These are phyloP conservation scores for Colletotrichum kahawae DNA, from an alignment of 2,329 filamentous ascomycete species.

Conservation along the genomic window DNA sequence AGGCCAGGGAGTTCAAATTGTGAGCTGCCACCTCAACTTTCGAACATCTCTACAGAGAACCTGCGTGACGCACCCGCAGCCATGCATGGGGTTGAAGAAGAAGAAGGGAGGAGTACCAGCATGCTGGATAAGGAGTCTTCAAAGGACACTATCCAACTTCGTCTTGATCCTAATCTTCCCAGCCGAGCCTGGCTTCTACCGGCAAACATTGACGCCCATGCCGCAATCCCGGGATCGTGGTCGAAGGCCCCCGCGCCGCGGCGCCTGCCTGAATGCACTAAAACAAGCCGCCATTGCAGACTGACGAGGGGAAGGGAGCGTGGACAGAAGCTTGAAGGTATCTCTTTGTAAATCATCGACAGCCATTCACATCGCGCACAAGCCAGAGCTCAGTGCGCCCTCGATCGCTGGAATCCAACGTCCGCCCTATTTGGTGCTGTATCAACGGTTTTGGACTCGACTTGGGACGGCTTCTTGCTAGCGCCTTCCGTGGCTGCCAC, in stretches of 20 bases:
- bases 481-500: neutral
- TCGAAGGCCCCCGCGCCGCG: neutral
- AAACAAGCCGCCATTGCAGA: neutral
- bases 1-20: too few species aligned
- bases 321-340: neutral
- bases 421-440: neutral
- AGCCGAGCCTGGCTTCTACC: neutral
- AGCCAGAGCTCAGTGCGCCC: neutral
- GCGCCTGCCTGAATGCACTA: neutral
- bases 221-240: neutral
- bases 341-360: neutral
- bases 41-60: neutral
- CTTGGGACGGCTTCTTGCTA: neutral
- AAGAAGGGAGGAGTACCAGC: too few species aligned
- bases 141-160: too few species aligned
- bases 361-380: neutral
- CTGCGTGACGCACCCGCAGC: too few species aligned
- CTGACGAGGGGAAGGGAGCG: neutral
- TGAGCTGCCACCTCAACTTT: neutral
- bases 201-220: neutral
- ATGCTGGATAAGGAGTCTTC: too few species aligned
- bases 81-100: too few species aligned
- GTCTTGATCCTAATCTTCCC: too few species aligned
- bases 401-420: neutral
- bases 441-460: constrained; percentile 3